Evolutionary conservation across 176 grass and related monocot species (phyloP), one percentile per base, ranked within the genome.

Genomic region (Luzula sylvatica): DNA sequence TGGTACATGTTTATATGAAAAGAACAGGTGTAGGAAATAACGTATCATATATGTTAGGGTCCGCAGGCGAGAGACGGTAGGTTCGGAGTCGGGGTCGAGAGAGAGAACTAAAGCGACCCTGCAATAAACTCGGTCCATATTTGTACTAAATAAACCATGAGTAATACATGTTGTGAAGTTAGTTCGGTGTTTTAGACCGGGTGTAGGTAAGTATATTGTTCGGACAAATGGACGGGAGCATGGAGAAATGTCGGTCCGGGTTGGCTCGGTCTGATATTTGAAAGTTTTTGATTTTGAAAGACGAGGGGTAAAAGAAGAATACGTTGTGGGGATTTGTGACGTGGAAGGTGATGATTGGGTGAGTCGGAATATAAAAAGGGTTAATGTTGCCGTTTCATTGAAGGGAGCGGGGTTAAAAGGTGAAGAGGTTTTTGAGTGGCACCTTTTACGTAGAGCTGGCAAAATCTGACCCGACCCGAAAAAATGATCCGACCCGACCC

Each of bases 261-360:
- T 58, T 42, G 55, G 47, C 30, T 41, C 35, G 17, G 55, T 21
- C 32, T 22, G 25, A 20, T 15, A 46, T 82, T 72, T 26, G 61
- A 86, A 81, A 76, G 25, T 57, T 64, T 86, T 86, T 86, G 82
- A 86, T 75, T 76, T 40, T 65, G 11, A 45, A n/a, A 30, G 20
- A 40, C 63, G 43, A 42, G 23, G 11, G 8, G 24, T 53, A 3
- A 15, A 53, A 32, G 55, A 58, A 39, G 55, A 30, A 58, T 26
- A 42, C 55, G 55, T 58, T 58, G 55, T 21, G 35, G 13, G n/a
- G 8, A 21, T n/a, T 24, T 58, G 4, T 14, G 19, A 42, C 7
- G 35, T 58, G 35, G 55, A 7, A 6, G 9, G 11, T 58, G 20
- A 5, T 42, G 9, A 41, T 42, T 58, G 55, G 55, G 12, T 2